phyloP scores from a whole-genome alignment of 805 yeast genomes.

The Wickerhamomyces sydowiorum region DNA sequence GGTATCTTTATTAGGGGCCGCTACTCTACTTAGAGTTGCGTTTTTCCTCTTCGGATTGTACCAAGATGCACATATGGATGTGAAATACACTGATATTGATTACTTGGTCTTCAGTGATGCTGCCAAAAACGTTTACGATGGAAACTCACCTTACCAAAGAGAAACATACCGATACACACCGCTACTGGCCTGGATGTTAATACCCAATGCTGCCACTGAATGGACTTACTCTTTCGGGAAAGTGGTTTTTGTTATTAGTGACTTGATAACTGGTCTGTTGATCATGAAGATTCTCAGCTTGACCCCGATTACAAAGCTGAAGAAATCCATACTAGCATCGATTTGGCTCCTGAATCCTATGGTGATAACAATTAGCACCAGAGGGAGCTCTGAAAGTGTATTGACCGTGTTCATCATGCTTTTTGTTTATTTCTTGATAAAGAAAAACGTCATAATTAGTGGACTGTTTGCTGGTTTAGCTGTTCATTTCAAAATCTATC shows the following conservation, averaged over 20 bases:
- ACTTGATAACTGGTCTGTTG: slow-evolving; percentile 72
- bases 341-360: slow-evolving; percentile 92
- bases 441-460: slow-evolving; percentile 24
- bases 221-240: slow-evolving; percentile 71
- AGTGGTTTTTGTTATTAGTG: slow-evolving; percentile 67
- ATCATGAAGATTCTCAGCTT: slow-evolving; percentile 36
- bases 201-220: slow-evolving; percentile 48
- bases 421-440: slow-evolving; percentile 42
- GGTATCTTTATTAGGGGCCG: slow-evolving; percentile 6
- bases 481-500: slow-evolving; percentile 88
- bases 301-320: slow-evolving; percentile 20
- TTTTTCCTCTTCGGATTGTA: slow-evolving; percentile 77
- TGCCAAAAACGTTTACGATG: slow-evolving; percentile 53
- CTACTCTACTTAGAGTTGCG: slow-evolving; percentile 41
- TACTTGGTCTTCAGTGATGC: slow-evolving; percentile 94
- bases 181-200: slow-evolving; percentile 71
- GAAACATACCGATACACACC: slow-evolving; percentile 96
- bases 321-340: slow-evolving; percentile 40
- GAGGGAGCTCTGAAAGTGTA: slow-evolving; percentile 92
- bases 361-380: slow-evolving; percentile 87
- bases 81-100: slow-evolving; percentile 91
- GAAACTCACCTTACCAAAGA: slow-evolving; percentile 67
- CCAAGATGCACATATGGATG: slow-evolving; percentile 75
- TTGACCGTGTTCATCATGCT: slow-evolving; percentile 71
- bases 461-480: slow-evolving; percentile 40